A percentile compares a stretch with the other conserved stretches of the same genome.
Conservation (phyloP, 2,329 filamentous ascomycete genomes). For the Exophiala phaeomuriformis region DNA sequence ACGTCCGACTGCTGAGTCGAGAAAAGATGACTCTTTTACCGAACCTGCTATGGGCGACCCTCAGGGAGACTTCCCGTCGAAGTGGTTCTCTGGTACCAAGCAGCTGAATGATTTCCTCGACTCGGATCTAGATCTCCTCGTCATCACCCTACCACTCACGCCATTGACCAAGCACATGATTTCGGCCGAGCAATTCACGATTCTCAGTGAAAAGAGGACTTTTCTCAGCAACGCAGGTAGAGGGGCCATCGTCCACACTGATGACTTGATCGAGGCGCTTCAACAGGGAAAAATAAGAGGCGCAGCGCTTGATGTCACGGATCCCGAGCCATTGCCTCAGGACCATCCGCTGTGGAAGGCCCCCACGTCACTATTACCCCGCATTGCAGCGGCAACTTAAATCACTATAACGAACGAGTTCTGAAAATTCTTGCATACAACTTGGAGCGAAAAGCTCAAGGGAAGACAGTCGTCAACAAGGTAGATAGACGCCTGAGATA, state of each 20-base stretch:
- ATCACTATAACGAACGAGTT: neutral
- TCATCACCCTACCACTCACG: neutral
- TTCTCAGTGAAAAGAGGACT: slow-evolving; percentile 46
- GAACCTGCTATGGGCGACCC: neutral
- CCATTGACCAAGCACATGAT: slow-evolving; percentile 27
- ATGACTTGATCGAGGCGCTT: slow-evolving; percentile 17
- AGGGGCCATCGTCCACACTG: slow-evolving; percentile 19
- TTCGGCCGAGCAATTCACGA: slow-evolving; percentile 45
- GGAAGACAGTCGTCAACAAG: neutral
- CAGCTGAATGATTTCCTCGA: neutral
- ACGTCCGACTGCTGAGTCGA: neutral
- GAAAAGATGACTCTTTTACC: neutral
- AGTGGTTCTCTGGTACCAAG: neutral
- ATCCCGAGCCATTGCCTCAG: slow-evolving; percentile 57
- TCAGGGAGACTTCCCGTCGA: neutral
- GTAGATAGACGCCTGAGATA: neutral
- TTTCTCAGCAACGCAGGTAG: slow-evolving; percentile 20
- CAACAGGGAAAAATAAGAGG: slow-evolving; percentile 52
- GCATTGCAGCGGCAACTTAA: slow-evolving; percentile 2
- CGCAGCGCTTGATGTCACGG: slow-evolving; percentile 64
- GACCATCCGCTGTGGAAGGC: slow-evolving; percentile 48
- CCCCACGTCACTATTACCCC: slow-evolving; percentile 15
- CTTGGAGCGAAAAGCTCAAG: neutral
- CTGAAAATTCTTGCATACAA: neutral
- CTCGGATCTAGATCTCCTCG: neutral